These are phyloP conservation scores for Scheffersomyces ergatensis DNA, from an alignment of 805 yeast genomes.

Conservation along the genomic window DNA sequence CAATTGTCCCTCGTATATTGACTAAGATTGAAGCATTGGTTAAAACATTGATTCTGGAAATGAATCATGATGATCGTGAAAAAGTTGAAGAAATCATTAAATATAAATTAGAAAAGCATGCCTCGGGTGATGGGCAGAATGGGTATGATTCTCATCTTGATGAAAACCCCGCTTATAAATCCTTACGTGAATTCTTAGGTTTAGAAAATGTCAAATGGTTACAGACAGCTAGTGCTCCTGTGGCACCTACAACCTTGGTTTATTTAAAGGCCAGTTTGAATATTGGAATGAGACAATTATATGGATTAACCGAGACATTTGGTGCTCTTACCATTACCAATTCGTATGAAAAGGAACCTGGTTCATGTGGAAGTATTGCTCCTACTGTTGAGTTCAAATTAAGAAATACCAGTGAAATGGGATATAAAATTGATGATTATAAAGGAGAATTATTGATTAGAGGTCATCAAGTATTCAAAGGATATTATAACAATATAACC, in stretches of 20 bases:
- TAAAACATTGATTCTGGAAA: constrained; percentile 12
- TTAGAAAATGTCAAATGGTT: constrained; percentile 22
- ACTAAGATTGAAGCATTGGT: constrained; percentile 35
- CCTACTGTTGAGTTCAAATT: constrained; percentile 17
- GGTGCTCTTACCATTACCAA: constrained; percentile 18
- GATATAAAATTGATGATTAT: constrained; percentile 12
- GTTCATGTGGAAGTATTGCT: constrained; percentile 22
- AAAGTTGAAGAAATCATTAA: constrained; percentile 16
- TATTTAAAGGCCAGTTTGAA: constrained; percentile 23
- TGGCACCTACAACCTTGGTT: constrained; percentile 19
- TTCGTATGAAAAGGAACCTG: constrained; percentile 20
- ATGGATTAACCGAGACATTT: constrained; percentile 30
- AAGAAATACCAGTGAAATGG: constrained; percentile 14
- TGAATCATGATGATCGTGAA: constrained; percentile 6
- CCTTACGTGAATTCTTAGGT: constrained; percentile 29
- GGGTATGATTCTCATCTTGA: constrained; percentile 15
- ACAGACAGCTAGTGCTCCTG: constrained; percentile 33
- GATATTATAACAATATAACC: constrained; percentile 55
- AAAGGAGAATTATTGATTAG: constrained; percentile 52
- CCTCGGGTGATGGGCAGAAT: constrained; percentile 33
- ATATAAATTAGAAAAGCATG: constrained; percentile 21
- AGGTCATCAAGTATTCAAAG: constrained; percentile 60
- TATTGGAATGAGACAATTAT: constrained; percentile 30
- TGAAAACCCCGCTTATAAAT: constrained; percentile 19
- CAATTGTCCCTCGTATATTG: constrained; percentile 32